Evolutionary conservation across 2,329 filamentous ascomycete species (phyloP).

Genomic region (Paramyrothecium roridum): DNA sequence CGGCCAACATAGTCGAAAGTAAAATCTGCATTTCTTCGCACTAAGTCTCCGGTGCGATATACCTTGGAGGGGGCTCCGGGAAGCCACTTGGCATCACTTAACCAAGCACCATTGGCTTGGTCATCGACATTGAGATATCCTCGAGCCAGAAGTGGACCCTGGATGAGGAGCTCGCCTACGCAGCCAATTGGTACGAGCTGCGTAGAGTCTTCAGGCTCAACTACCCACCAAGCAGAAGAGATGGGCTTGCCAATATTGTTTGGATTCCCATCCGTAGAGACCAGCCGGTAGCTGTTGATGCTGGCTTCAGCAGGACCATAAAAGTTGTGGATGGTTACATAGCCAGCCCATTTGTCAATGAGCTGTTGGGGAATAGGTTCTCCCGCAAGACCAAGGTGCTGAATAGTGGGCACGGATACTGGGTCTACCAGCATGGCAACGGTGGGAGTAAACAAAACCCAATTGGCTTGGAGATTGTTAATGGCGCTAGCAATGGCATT

Average conservation of each 20-base stretch:
- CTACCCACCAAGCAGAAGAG: constrained; percentile 9
- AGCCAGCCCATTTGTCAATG: constrained; percentile 24
- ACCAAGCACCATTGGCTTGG: constrained; percentile 14
- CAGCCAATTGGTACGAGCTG: constrained; percentile 8
- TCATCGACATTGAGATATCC: constrained; percentile 6
- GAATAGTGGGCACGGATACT: neutral
- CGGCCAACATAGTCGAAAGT: constrained; percentile 41
- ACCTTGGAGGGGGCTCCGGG: constrained; percentile 9
- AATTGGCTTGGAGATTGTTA: constrained; percentile 4
- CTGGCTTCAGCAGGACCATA: constrained; percentile 7
- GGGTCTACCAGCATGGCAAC: neutral
- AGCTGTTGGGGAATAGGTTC: constrained; percentile 1
- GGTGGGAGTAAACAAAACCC: neutral
- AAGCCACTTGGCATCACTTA: neutral
- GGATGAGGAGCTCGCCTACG: constrained; percentile 13
- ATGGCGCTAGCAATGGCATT: constrained; percentile 6
- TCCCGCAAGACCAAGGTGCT: neutral
- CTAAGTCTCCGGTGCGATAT: constrained; percentile 8
- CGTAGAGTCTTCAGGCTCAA: constrained; percentile 8
- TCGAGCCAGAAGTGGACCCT: constrained; percentile 10
- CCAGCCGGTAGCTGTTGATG: neutral
- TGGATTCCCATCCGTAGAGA: neutral
- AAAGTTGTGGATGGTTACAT: constrained; percentile 26
- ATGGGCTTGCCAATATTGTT: constrained; percentile 6
- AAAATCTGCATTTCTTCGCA: constrained; percentile 21